A percentile compares a stretch with the other conserved stretches of the same genome.
phyloP scores from a whole-genome alignment of 257 asterid species.

The Solanum dulcamara region DNA sequence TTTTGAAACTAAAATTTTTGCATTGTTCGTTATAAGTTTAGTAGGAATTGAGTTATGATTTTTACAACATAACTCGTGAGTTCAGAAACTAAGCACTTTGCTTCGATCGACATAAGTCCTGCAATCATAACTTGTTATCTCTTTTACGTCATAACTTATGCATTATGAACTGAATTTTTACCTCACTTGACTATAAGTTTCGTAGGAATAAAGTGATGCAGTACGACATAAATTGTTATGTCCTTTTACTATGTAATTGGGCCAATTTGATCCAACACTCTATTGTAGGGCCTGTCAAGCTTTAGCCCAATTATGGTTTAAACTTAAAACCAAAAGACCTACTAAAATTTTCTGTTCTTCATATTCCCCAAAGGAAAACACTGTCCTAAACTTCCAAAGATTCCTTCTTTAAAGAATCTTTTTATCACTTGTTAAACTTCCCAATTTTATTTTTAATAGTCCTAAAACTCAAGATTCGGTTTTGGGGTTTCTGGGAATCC shows the following conservation, averaged over 20 bases:
- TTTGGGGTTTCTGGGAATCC: slow-evolving; percentile 2
- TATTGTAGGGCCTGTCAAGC: neutral
- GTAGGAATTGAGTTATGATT: too few species aligned
- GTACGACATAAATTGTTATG: neutral
- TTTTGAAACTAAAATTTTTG: neutral
- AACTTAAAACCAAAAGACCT: neutral
- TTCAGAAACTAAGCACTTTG: too few species aligned
- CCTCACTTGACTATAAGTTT: neutral
- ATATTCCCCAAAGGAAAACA: neutral
- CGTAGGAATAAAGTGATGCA: neutral
- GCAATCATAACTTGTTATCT: too few species aligned
- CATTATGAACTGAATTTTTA: neutral
- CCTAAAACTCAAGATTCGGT: neutral
- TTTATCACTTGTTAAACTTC: neutral
- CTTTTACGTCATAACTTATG: neutral
- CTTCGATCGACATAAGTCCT: too few species aligned
- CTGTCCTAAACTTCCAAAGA: neutral
- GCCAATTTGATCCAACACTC: neutral
- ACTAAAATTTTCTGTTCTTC: neutral
- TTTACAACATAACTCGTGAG: too few species aligned
- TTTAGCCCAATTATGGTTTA: neutral
- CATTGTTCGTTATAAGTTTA: too few species aligned
- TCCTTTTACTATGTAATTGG: neutral
- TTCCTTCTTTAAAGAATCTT: neutral
- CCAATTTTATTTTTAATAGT: neutral